Conservation (phyloP, 202 grass and related monocot species). For the Bolboschoenoplectus hybrid region DNA sequence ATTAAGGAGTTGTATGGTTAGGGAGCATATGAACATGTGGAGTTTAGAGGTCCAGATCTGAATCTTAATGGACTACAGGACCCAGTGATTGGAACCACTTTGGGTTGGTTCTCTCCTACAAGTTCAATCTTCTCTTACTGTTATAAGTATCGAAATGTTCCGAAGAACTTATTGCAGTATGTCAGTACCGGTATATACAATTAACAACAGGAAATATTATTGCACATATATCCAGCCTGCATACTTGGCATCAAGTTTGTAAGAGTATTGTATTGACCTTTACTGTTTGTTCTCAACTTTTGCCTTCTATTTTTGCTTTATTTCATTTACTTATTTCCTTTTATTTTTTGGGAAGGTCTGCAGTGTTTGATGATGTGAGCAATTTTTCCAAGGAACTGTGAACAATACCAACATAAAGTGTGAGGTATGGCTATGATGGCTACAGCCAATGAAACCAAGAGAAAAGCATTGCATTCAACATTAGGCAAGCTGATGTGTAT, state of each 20-base stretch:
- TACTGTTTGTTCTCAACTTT: background rate
- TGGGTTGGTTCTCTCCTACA: background rate
- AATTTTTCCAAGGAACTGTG: background rate
- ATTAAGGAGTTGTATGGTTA: background rate
- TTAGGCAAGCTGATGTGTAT: constrained; percentile 25
- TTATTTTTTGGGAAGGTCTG: background rate
- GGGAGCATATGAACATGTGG: background rate
- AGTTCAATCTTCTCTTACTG: background rate
- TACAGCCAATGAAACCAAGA: constrained; percentile 9
- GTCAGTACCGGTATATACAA: background rate
- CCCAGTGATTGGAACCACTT: background rate
- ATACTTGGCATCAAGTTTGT: background rate
- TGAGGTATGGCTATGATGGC: background rate
- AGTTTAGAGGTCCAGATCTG: background rate
- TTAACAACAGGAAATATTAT: background rate
- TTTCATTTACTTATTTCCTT: background rate
- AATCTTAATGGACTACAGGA: background rate
- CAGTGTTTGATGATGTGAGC: background rate
- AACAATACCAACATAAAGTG: constrained; percentile 7
- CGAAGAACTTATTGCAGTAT: constrained; percentile 10
- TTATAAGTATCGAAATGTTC: background rate
- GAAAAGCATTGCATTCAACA: constrained; percentile 28
- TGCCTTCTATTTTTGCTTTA: background rate
- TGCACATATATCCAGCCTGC: constrained; percentile 9
- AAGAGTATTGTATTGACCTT: background rate